Base-by-base conservation (phyloP, 208 protist genomes). In the Leishmania mexicana region DNA sequence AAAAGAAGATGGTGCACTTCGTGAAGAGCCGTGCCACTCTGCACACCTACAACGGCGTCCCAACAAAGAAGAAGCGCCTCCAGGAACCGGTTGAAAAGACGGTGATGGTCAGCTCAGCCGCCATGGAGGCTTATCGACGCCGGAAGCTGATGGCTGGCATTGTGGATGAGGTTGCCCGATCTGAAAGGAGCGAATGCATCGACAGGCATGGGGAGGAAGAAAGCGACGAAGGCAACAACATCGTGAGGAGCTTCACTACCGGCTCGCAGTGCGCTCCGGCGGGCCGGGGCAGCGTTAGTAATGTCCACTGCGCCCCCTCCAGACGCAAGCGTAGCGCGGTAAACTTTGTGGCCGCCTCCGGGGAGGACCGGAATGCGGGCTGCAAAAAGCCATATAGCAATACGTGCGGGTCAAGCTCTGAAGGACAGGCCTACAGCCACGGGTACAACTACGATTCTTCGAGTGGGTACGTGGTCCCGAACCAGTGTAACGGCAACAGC, bases 1-100 rank as follows among this genome's bases (percentile, higher is more conserved):
- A 68, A 28, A 68, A 68, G 40, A 64, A 54, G 62, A 83, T 87
- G 76, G 31, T 67, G 62, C 82, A 78, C 67, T 78, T 90, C 45
- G 84, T 78, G 6, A 78, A 81, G 51, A 87, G 86, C 64, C 86
- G 83, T 81, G 83, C 86, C 49, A 79, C 35, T 47, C 45, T 58
- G 51, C 86, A 87, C 65, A 28, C 80, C 72, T 87, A 87, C 83
- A 51, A 72, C 35, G 70, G 79, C 58, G 81, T 82, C 74, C 74
- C 81, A 57, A 70, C 53, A 73, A 47, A 4, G 73, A 42, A 54
- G 28, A 19, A 60, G 31, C 45, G 7, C 35, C 35, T 1, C 40
- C 24, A 31, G 11, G 31, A 47, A 53, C 28, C 51, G 60, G 24
- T n/a, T 21, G 67, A 78, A 40, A 74, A 81, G 58, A 65, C 60